Conservation (phyloP, 805 yeast species). For the Pichia manshurica region DNA sequence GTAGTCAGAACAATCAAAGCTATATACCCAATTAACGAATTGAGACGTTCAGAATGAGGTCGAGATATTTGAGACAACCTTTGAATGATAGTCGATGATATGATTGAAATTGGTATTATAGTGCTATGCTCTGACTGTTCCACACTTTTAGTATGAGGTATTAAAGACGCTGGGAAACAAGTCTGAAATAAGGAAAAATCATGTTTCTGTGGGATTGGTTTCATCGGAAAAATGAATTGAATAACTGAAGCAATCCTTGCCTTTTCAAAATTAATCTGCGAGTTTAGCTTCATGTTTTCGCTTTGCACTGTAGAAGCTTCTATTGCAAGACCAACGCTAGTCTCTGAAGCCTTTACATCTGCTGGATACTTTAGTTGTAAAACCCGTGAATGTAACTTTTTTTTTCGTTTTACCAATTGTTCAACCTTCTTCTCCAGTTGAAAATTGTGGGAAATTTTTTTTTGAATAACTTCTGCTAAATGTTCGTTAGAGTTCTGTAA, state of each 20-base stretch:
- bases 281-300: not conserved
- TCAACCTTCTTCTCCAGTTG: not conserved
- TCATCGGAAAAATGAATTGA: conserved; percentile 30
- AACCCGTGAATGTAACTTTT: not conserved
- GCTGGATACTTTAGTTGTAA: conserved; percentile 3
- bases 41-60: conserved; percentile 35
- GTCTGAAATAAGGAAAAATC: conserved; percentile 30
- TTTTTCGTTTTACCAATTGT: not conserved
- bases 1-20: conserved; percentile 37
- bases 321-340: not conserved
- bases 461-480: not conserved
- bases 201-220: conserved; percentile 19
- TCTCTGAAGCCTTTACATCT: not conserved
- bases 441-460: not conserved
- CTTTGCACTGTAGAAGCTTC: conserved; percentile 1
- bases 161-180: conserved; percentile 23
- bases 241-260: conserved; percentile 23
- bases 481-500: not conserved
- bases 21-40: conserved; percentile 45
- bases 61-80: conserved; percentile 22
- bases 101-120: conserved; percentile 1
- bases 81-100: conserved; percentile 10
- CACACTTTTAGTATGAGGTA: not conserved
- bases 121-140: not conserved
- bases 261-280: conserved; percentile 20